Percentiles rank a stretch among this genome's conserved stretches.
phyloP scores from a whole-genome alignment of 1,284 basidiomycete genomes.

The Malassezia sp. region DNA sequence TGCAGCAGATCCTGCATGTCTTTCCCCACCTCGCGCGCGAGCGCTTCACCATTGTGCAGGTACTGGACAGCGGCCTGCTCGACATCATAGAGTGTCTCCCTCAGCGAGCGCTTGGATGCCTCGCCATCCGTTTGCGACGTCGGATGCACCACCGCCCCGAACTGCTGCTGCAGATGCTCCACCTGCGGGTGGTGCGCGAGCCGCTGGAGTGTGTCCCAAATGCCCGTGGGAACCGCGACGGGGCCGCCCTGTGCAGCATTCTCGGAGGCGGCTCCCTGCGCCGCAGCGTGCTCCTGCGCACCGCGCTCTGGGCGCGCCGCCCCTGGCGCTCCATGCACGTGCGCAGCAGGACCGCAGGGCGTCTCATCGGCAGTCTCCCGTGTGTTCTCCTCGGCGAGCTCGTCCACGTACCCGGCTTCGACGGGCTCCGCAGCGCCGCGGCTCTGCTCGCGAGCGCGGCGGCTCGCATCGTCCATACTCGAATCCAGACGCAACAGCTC shows the following conservation, averaged over 20 bases:
- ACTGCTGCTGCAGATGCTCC: conserved; percentile 5
- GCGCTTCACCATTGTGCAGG: conserved; percentile 9
- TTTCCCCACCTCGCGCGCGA: conserved; percentile 14
- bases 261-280: no score
- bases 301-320: not conserved
- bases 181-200: conserved; percentile 10
- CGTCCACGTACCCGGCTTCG: not conserved
- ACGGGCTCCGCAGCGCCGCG: not conserved
- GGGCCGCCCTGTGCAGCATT: no score
- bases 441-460: conserved; percentile 24
- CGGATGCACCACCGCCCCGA: not conserved
- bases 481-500: conserved; percentile 30
- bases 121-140: not conserved
- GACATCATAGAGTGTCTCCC: conserved; percentile 11
- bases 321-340: no score
- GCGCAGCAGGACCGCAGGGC: no score
- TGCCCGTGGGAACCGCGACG: not conserved
- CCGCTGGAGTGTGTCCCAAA: conserved; percentile 7
- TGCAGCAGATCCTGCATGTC: conserved; percentile 17
- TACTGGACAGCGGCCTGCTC: conserved; percentile 8
- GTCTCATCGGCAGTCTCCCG: no score
- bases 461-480: conserved; percentile 29
- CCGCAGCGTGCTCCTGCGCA: not conserved
- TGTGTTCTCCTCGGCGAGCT: conserved; percentile 6
- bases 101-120: not conserved